phyloP scores from a whole-genome alignment of 2,329 filamentous ascomycete genomes.

The Microcyclospora pomicola region DNA sequence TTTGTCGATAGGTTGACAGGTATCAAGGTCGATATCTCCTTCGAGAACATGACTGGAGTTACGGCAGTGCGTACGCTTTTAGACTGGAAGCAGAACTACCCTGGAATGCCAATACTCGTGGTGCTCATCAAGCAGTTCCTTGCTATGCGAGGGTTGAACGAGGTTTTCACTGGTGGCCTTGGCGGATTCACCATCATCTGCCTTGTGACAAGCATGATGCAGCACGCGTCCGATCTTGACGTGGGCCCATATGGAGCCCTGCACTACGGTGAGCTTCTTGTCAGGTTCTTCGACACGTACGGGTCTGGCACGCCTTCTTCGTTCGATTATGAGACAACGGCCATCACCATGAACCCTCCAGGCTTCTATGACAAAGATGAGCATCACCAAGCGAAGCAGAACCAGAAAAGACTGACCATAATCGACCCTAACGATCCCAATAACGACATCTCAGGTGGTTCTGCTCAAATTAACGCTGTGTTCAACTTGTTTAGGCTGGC shows the following conservation, averaged over 20 bases:
- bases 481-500: conserved; percentile 56
- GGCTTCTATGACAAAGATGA: conserved; percentile 62
- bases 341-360: conserved; percentile 64
- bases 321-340: conserved; percentile 56
- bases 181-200: conserved; percentile 93
- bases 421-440: conserved; percentile 74
- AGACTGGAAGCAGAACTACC: conserved; percentile 64
- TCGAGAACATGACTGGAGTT: conserved; percentile 79
- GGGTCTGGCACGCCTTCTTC: conserved; percentile 43
- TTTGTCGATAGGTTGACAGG: conserved; percentile 67
- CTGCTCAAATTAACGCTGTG: conserved; percentile 54
- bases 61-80: conserved; percentile 68
- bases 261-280: conserved; percentile 65
- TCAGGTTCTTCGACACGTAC: conserved; percentile 83
- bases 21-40: conserved; percentile 81
- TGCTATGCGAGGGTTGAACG: conserved; percentile 76
- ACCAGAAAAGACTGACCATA: conserved; percentile 61
- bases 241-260: conserved; percentile 34
- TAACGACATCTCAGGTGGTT: conserved; percentile 87
- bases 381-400: conserved; percentile 28
- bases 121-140: conserved; percentile 87
- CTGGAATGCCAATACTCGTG: conserved; percentile 74
- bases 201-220: conserved; percentile 76
- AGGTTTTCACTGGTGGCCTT: conserved; percentile 79
- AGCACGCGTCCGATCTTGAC: conserved; percentile 38